phyloP scores from a whole-genome alignment of 1,284 basidiomycete species.

The Leucoagaricus sp. region DNA sequence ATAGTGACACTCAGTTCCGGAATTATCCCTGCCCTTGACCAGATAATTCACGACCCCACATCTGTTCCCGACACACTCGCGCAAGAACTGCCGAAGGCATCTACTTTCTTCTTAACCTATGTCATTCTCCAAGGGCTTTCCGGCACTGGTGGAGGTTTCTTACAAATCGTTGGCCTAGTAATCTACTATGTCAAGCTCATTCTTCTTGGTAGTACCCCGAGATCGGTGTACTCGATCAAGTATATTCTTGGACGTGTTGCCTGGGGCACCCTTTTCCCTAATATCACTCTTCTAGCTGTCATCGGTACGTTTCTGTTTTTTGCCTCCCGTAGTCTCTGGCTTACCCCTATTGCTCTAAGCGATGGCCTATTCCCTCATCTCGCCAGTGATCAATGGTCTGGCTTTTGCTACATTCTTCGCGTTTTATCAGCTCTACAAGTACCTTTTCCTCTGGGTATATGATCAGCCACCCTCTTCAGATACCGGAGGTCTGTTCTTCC shows the following conservation, averaged over 20 bases:
- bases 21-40: constrained; percentile 68
- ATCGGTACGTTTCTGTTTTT: constrained; percentile 51
- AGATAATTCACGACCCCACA: constrained; percentile 62
- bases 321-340: not conserved
- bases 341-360: constrained; percentile 30
- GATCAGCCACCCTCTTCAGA: constrained; percentile 77
- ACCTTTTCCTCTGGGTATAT: constrained; percentile 81
- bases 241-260: constrained; percentile 64
- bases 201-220: constrained; percentile 89
- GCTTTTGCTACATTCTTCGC: constrained; percentile 82
- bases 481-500: constrained; percentile 95
- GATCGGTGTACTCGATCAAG: constrained; percentile 80
- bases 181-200: constrained; percentile 87
- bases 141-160: constrained; percentile 77
- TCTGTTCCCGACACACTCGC: constrained; percentile 72
- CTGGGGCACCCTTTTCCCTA: constrained; percentile 90
- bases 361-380: constrained; percentile 86
- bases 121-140: constrained; percentile 73
- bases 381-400: constrained; percentile 93
- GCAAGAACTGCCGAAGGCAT: constrained; percentile 77
- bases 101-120: constrained; percentile 93
- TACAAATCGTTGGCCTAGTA: constrained; percentile 75
- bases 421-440: constrained; percentile 89
- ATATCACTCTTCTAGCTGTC: constrained; percentile 72
- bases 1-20: constrained; percentile 85